A percentile compares a stretch with the other conserved stretches of the same genome.
Conservation (phyloP, 2,329 filamentous ascomycete species). For the Colletotrichum shisoi region DNA sequence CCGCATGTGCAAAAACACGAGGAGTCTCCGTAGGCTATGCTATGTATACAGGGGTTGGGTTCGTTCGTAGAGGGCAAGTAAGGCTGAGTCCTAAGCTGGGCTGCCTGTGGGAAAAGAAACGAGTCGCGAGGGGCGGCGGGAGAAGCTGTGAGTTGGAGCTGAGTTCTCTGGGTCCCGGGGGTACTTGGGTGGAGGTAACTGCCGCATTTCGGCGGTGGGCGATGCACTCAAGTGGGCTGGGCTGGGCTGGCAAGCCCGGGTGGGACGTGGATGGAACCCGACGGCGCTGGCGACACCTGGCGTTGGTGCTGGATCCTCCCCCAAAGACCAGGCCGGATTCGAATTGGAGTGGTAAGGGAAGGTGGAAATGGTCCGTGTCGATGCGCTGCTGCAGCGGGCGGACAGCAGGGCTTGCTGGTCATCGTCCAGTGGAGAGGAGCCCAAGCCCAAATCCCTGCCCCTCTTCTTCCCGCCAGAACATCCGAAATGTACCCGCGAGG, state of each 20-base stretch:
- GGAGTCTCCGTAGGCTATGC: constrained; percentile 12
- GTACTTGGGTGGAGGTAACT: too few species aligned
- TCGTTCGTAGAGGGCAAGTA: constrained; percentile 33
- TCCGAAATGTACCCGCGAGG: not conserved
- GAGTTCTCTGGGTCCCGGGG: not conserved
- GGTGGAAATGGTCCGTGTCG: constrained; percentile 31
- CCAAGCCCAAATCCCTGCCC: constrained; percentile 3
- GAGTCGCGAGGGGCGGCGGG: constrained; percentile 27
- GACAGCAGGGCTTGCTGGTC: not conserved
- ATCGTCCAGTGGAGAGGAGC: not conserved
- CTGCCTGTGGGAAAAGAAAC: not conserved
- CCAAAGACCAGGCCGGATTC: not conserved
- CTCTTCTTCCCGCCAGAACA: not conserved
- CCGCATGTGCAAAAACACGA: not conserved
- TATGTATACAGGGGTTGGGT: constrained; percentile 1
- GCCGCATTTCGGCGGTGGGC: constrained; percentile 32
- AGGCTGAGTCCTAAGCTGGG: constrained; percentile 28
- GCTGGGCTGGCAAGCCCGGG: constrained; percentile 8
- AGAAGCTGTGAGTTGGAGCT: constrained; percentile 19
- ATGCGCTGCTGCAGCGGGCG: constrained; percentile 8
- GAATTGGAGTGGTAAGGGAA: constrained; percentile 9
- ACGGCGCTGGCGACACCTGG: constrained; percentile 3
- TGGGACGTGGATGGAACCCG: constrained; percentile 14
- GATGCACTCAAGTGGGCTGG: constrained; percentile 35
- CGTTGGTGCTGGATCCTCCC: constrained; percentile 5